Evolutionary conservation across 371 early-diverging fungal genomes (phyloP).

Genomic region (Apophysomyces elegans): DNA sequence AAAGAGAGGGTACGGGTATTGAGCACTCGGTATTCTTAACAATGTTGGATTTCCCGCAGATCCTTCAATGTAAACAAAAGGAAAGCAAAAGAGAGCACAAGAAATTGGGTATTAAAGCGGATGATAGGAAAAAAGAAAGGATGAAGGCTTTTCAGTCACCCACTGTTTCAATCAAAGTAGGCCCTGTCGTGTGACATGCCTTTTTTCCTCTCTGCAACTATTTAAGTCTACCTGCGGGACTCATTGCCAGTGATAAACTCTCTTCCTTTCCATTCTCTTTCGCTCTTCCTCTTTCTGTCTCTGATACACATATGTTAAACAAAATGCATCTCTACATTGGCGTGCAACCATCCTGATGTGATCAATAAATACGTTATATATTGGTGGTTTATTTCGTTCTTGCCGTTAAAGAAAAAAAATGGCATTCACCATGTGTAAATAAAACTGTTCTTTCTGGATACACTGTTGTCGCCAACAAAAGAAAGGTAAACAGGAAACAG

Average conservation of each 20-base stretch:
- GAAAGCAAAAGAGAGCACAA: background rate
- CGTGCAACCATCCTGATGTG: background rate
- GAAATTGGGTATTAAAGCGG: background rate
- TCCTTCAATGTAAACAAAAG: constrained; percentile 6
- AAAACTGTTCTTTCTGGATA: too few species aligned
- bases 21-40: background rate
- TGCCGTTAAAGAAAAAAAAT: too few species aligned
- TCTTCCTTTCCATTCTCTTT: background rate
- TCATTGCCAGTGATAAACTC: background rate
- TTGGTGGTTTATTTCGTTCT: background rate
- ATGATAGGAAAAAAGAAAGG: constrained; percentile 1
- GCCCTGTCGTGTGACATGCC: constrained; percentile 6
- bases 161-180: constrained; percentile 6
- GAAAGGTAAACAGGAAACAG: background rate
- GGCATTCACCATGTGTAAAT: too few species aligned
- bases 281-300: too few species aligned
- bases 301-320: too few species aligned
- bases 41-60: constrained; percentile 1
- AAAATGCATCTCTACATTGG: background rate
- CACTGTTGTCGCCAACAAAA: too few species aligned
- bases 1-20: background rate
- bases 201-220: background rate
- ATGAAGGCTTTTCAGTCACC: background rate
- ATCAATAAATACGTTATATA: background rate
- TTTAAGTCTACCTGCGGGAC: background rate